These are phyloP conservation scores for Alternaria triticimaculans DNA, from an alignment of 2,329 filamentous ascomycete species.

Conservation along the genomic window DNA sequence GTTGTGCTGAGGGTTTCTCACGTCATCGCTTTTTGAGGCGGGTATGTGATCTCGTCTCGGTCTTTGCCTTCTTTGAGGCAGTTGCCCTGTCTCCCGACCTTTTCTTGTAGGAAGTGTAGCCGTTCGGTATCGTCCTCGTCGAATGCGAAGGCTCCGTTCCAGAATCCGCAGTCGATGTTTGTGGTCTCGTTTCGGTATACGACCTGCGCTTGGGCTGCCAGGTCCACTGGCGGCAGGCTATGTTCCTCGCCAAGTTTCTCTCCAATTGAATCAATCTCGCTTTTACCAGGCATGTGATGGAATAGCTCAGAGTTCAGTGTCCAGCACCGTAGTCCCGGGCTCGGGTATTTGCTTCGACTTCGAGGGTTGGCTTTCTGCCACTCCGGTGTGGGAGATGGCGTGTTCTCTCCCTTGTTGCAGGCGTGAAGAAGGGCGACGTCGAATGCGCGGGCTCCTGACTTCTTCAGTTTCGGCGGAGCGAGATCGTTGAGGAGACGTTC, in stretches of 20 bases:
- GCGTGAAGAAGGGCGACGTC: conserved; percentile 53
- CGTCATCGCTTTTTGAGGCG: conserved; percentile 16
- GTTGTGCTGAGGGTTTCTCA: not conserved
- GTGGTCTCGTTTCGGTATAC: conserved; percentile 43
- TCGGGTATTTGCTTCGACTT: conserved; percentile 39
- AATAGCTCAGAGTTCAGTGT: conserved; percentile 54
- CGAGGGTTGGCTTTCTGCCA: conserved; percentile 29
- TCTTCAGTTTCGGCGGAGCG: conserved; percentile 40
- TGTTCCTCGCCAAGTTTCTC: conserved; percentile 36
- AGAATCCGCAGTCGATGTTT: conserved; percentile 51
- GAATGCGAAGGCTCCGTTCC: conserved; percentile 48
- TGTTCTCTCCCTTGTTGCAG: conserved; percentile 44
- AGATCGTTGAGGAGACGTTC: conserved; percentile 49
- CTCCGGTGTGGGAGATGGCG: conserved; percentile 34
- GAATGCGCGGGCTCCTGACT: conserved; percentile 46
- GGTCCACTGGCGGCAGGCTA: conserved; percentile 45
- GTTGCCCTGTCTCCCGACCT: conserved; percentile 47
- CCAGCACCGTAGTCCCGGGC: conserved; percentile 51
- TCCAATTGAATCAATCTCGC: conserved; percentile 47
- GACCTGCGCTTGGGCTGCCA: conserved; percentile 42
- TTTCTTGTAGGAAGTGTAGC: conserved; percentile 45
- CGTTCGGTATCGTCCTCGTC: conserved; percentile 38
- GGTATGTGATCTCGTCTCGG: conserved; percentile 10
- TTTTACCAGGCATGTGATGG: conserved; percentile 52
- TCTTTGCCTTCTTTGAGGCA: conserved; percentile 45